Base-by-base conservation (phyloP, 192 early-diverging fungal genomes). In the Backusella australiensis region DNA sequence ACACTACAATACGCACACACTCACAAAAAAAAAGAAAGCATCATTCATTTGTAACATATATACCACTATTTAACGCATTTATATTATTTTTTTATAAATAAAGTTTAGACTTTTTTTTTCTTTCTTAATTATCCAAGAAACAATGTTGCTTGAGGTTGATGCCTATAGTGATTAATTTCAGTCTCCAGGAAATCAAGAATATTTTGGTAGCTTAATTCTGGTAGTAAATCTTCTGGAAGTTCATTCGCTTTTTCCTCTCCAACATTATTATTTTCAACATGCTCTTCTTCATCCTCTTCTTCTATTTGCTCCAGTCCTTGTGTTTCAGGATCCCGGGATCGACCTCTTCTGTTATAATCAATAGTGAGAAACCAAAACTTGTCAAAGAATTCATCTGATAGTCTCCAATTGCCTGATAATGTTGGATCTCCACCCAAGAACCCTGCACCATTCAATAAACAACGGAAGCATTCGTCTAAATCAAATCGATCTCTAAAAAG, bases 1-100 rank as follows among this genome's bases (percentile, higher is more conserved):
- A 63, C 56, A 63, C 56, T 8, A 23, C 19, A 11, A 19, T 23
- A 56, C n/a, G 6, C 53, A 23, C 53, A 56, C n/a, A 21, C 53
- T 8, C 53, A 56, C 53, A 56, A n/a, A 56, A 23, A 23, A 23
- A 63, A 63, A 39, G 38, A 63, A 63, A 63, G 56, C 56, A 63
- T 63, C 8, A 63, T 29, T 63, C 56, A 63, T 63, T 23, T 63
- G 56, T 63, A 63, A 63, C 56, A 63, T 63, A 63, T 59, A 59
- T 63, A 23, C 21, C 56, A 63, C 56, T 63, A 63, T 63, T 29
- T 63, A 63, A 63, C 56, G 56, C 56, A 63, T 63, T 63, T 63
- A 63, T 63, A 63, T 63, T 29, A 29, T 63, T 29, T 63, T 63
- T 63, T 63, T 63, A 63, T 63, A 63, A 63, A 63, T 63, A 63